Conservation (phyloP, 2,329 filamentous ascomycete species). For the Zymoseptoria crescenta region DNA sequence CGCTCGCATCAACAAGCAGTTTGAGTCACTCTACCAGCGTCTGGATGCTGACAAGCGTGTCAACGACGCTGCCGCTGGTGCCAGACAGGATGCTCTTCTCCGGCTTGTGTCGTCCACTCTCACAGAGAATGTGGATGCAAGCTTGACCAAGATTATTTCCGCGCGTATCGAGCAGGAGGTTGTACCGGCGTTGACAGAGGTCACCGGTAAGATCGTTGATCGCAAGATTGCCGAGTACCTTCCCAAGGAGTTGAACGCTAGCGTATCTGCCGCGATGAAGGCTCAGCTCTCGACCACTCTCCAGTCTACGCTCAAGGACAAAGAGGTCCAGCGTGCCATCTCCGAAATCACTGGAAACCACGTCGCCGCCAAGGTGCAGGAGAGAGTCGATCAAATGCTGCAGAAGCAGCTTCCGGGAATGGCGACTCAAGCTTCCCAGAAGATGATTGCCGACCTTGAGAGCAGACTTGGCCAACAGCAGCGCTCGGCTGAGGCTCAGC, state of each 20-base stretch:
- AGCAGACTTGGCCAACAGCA: constrained; percentile 47
- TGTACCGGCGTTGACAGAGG: constrained; percentile 63
- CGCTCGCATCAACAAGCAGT: constrained; percentile 35
- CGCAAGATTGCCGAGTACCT: constrained; percentile 64
- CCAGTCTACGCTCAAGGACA: constrained; percentile 61
- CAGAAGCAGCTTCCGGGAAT: constrained; percentile 35
- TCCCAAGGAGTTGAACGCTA: constrained; percentile 55
- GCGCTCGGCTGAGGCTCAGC: constrained; percentile 44
- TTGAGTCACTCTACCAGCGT: constrained; percentile 50
- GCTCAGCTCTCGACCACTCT: constrained; percentile 60
- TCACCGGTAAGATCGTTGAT: constrained; percentile 60
- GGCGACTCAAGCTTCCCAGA: constrained; percentile 50
- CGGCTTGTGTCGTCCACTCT: constrained; percentile 61
- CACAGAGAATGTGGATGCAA: constrained; percentile 65
- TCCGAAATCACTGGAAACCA: constrained; percentile 63
- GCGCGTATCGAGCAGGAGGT: constrained; percentile 68
- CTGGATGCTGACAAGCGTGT: constrained; percentile 63
- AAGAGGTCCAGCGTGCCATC: constrained; percentile 63
- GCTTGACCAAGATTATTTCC: constrained; percentile 67
- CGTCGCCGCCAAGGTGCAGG: constrained; percentile 61
- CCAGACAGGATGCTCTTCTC: constrained; percentile 63
- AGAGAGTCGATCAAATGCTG: constrained; percentile 56
- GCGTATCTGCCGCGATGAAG: constrained; percentile 66
- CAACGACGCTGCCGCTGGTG: constrained; percentile 53
- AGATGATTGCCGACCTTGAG: constrained; percentile 61